Conservation (phyloP, 2,329 filamentous ascomycete species). For the Nigrospora oryzae region DNA sequence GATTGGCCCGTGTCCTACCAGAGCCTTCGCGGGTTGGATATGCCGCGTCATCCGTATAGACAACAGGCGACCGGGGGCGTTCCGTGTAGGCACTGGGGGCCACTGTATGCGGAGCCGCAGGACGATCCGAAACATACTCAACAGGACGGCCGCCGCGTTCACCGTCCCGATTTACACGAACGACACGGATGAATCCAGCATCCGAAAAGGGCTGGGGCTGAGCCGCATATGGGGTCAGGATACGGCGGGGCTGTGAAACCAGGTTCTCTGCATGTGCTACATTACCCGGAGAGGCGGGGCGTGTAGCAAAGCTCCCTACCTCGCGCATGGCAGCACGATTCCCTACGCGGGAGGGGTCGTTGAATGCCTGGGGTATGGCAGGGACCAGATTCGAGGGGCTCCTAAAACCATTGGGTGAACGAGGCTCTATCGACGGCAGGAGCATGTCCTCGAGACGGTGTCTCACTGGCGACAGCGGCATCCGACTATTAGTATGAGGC, state of each 20-base stretch:
- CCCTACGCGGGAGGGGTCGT: conserved; percentile 11
- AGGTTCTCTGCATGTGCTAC: conserved; percentile 10
- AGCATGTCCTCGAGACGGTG: conserved; percentile 20
- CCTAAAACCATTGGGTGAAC: conserved; percentile 12
- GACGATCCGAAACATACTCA: neutral
- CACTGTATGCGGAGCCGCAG: neutral
- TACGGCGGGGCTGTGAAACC: conserved; percentile 12
- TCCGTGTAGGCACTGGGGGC: neutral
- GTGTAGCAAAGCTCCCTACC: conserved; percentile 7
- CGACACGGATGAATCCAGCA: conserved; percentile 12
- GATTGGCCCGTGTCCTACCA: conserved; percentile 5
- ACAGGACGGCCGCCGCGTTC: neutral
- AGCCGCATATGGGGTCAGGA: conserved; percentile 12
- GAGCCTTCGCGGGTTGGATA: conserved; percentile 3
- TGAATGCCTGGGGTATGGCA: neutral
- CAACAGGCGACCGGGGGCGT: neutral
- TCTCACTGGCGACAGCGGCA: conserved; percentile 15
- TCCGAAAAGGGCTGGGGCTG: conserved; percentile 8
- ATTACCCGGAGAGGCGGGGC: conserved; percentile 10
- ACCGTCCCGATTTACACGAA: conserved; percentile 10
- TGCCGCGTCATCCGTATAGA: neutral
- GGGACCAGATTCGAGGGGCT: neutral
- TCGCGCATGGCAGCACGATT: conserved; percentile 10
- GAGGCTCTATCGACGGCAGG: conserved; percentile 21
- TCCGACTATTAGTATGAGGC: conserved; percentile 5